These are phyloP conservation scores for Fusarium sp. DNA, from an alignment of 2,329 filamentous ascomycete species.

Conservation along the genomic window DNA sequence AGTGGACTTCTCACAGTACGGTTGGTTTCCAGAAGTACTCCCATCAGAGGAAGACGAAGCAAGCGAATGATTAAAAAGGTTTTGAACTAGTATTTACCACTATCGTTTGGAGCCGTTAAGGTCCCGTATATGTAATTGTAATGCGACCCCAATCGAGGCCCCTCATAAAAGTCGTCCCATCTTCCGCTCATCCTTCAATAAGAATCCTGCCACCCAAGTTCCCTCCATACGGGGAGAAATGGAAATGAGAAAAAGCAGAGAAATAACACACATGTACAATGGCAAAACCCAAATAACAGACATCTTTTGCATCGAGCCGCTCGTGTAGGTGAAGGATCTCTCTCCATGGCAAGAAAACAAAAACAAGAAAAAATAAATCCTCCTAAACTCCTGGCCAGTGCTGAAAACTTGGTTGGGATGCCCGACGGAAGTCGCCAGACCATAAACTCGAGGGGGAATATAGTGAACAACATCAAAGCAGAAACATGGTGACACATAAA, in stretches of 20 bases:
- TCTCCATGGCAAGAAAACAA: slow-evolving; percentile 14
- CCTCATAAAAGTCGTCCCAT: slow-evolving; percentile 45
- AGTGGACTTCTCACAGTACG: slow-evolving; percentile 63
- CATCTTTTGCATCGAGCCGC: slow-evolving; percentile 43
- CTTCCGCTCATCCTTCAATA: slow-evolving; percentile 43
- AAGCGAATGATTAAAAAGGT: slow-evolving; percentile 17
- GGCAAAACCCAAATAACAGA: slow-evolving; percentile 32
- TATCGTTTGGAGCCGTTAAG: slow-evolving; percentile 33
- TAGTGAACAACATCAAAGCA: slow-evolving; percentile 41
- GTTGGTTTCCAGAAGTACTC: slow-evolving; percentile 65
- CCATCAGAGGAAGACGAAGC: slow-evolving; percentile 55
- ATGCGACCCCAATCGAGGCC: slow-evolving; percentile 38
- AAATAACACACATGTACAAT: slow-evolving; percentile 36
- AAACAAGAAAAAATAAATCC: slow-evolving; percentile 30
- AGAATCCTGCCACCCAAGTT: slow-evolving; percentile 27
- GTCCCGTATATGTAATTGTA: slow-evolving; percentile 44
- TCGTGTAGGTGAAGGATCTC: slow-evolving; percentile 44
- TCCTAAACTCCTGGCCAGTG: slow-evolving; percentile 49
- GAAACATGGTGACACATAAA: slow-evolving; percentile 44
- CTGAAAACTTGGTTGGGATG: slow-evolving; percentile 39
- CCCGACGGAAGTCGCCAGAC: slow-evolving; percentile 31
- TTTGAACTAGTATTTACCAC: slow-evolving; percentile 47
- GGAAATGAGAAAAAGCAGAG: slow-evolving; percentile 21
- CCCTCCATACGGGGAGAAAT: slow-evolving; percentile 29
- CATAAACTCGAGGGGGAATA: slow-evolving; percentile 45